Evolutionary conservation across 169 alveolate species (phyloP).

Genomic region (Perkinsus marinus): DNA sequence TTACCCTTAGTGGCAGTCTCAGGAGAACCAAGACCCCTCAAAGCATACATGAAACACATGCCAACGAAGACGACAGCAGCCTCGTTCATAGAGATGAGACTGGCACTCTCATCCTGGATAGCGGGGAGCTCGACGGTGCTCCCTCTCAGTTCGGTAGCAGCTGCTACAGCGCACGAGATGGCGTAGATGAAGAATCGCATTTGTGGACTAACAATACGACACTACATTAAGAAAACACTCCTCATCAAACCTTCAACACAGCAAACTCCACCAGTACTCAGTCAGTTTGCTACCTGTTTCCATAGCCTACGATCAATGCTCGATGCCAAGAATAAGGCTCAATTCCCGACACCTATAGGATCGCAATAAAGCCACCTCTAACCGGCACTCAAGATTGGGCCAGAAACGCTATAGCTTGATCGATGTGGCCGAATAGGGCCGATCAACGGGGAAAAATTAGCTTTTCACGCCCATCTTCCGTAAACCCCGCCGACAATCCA

Average conservation of each 20-base stretch:
- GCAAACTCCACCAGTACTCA: no score
- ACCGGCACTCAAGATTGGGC: no score
- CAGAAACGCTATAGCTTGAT: neutral
- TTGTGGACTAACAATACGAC: neutral
- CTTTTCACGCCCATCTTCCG: no score
- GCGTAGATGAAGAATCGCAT: neutral
- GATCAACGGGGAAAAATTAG: no score
- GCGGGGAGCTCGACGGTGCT: neutral
- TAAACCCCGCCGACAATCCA: no score
- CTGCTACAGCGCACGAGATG: neutral
- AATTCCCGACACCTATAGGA: no score
- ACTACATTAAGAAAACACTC: neutral
- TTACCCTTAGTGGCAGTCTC: conserved; percentile 18
- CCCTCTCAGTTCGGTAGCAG: neutral
- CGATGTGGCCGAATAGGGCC: no score
- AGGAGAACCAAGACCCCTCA: conserved; percentile 16
- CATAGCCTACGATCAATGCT: no score
- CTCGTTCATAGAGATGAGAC: neutral
- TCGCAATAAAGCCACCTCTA: no score
- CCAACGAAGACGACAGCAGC: conserved; percentile 7
- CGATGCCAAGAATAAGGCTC: no score
- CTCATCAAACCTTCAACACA: no score
- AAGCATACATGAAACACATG: conserved; percentile 13
- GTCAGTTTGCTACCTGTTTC: no score
- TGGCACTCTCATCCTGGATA: neutral